Evolutionary conservation across 257 asterid genomes (phyloP).

Genomic region (Lycium ferocissimum): DNA sequence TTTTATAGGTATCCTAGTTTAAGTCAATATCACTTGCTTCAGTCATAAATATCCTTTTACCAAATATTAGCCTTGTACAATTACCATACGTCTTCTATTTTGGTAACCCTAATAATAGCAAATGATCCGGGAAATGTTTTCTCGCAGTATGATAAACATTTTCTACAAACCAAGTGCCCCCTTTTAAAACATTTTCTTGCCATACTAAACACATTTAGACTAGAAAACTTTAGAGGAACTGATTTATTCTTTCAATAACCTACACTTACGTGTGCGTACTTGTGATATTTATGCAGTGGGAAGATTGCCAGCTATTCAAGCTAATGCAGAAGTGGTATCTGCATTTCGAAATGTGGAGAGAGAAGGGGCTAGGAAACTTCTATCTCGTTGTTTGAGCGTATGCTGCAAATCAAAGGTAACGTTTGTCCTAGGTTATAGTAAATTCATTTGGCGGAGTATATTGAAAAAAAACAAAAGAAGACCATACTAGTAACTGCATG

Average conservation of each 20-base stretch:
- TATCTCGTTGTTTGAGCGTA: conserved; percentile 51
- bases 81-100: neutral
- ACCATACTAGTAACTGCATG: neutral
- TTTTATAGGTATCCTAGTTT: neutral
- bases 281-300: conserved; percentile 67
- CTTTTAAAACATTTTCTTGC: neutral
- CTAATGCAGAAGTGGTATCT: conserved; percentile 62
- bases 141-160: neutral
- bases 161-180: neutral
- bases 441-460: conserved; percentile 17
- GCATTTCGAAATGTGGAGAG: conserved; percentile 71
- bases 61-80: neutral
- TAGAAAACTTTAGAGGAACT: neutral
- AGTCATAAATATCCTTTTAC: neutral
- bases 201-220: neutral
- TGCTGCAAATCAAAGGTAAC: conserved; percentile 71
- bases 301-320: conserved; percentile 76
- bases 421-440: conserved; percentile 6
- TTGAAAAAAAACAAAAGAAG: neutral
- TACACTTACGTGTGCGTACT: conserved; percentile 20
- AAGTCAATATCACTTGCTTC: conserved; percentile 13
- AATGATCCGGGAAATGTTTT: neutral
- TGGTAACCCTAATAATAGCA: neutral
- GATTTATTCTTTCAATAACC: neutral
- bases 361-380: conserved; percentile 55